These are phyloP conservation scores for Magnusiomyces suaveolens DNA, from an alignment of 1,139 yeast genomes.

Conservation along the genomic window DNA sequence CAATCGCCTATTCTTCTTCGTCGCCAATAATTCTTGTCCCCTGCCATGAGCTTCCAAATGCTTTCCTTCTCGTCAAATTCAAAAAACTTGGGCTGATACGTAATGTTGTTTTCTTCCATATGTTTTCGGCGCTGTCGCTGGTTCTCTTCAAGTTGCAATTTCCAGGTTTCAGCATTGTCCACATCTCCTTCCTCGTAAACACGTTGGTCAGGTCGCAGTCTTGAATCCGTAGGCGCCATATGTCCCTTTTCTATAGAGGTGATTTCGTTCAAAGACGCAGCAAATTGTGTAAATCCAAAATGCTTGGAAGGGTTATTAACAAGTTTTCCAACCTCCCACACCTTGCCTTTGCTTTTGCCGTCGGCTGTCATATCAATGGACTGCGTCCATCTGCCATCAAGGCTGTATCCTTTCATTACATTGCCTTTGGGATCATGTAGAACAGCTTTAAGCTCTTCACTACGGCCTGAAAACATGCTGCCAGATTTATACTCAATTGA, in stretches of 20 bases:
- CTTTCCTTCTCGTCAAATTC: conserved; percentile 31
- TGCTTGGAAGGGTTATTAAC: conserved; percentile 51
- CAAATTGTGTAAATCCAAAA: conserved; percentile 78
- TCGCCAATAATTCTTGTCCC: conserved; percentile 71
- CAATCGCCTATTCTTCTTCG: conserved; percentile 37
- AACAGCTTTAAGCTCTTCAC: conserved; percentile 61
- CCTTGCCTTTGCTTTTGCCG: conserved; percentile 18
- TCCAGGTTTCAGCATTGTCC: conserved; percentile 60
- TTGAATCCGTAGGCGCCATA: conserved; percentile 79
- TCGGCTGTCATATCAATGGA: conserved; percentile 18
- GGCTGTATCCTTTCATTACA: conserved; percentile 33
- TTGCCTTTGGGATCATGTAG: conserved; percentile 38
- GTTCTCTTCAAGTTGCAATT: conserved; percentile 59
- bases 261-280: conserved; percentile 71
- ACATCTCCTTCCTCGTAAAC: conserved; percentile 60
- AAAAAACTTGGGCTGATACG: conserved; percentile 58
- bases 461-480: conserved; percentile 74
- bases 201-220: conserved; percentile 77
- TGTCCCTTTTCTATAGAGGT: conserved; percentile 55
- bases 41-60: conserved; percentile 54
- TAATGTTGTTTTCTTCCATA: conserved; percentile 38
- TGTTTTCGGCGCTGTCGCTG: conserved; percentile 71
- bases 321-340: conserved; percentile 62
- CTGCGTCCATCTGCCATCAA: conserved; percentile 68
- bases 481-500: conserved; percentile 64